Conservation (phyloP, 2,329 filamentous ascomycete species). For the Talaromyces pinophilus region DNA sequence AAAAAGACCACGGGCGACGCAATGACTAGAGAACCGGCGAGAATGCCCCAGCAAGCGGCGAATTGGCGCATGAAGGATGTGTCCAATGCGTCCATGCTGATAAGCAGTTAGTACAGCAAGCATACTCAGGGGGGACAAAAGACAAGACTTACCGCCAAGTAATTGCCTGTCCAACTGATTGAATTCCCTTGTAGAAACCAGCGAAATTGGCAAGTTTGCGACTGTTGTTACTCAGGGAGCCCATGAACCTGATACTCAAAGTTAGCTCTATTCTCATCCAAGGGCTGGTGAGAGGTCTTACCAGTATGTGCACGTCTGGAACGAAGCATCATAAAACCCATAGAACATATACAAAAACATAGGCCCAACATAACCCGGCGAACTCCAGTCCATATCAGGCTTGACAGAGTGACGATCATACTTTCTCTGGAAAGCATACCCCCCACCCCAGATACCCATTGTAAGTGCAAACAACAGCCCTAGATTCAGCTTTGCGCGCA, state of each 20-base stretch:
- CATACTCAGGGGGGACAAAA: not conserved
- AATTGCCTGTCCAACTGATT: conserved; percentile 77
- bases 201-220: conserved; percentile 90
- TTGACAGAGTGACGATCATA: conserved; percentile 54
- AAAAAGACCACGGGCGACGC: conserved; percentile 77
- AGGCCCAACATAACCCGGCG: conserved; percentile 69
- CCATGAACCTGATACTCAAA: conserved; percentile 70
- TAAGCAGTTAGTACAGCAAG: not conserved
- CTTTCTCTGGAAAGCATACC: conserved; percentile 71
- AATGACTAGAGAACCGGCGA: conserved; percentile 71
- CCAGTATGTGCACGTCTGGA: conserved; percentile 93
- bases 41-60: conserved; percentile 72
- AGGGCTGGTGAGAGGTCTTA: conserved; percentile 37
- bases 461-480: conserved; percentile 66
- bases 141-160: conserved; percentile 44
- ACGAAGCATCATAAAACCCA: conserved; percentile 83
- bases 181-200: conserved; percentile 86
- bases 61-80: conserved; percentile 72
- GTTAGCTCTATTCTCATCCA: not conserved
- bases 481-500: conserved; percentile 67
- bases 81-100: conserved; percentile 64
- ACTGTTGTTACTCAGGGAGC: conserved; percentile 85
- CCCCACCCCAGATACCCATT: conserved; percentile 79
- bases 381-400: conserved; percentile 62
- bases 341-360: conserved; percentile 92